Evolutionary conservation across 345 rosid genomes (phyloP).

Genomic region (Odontarrhena argentea): DNA sequence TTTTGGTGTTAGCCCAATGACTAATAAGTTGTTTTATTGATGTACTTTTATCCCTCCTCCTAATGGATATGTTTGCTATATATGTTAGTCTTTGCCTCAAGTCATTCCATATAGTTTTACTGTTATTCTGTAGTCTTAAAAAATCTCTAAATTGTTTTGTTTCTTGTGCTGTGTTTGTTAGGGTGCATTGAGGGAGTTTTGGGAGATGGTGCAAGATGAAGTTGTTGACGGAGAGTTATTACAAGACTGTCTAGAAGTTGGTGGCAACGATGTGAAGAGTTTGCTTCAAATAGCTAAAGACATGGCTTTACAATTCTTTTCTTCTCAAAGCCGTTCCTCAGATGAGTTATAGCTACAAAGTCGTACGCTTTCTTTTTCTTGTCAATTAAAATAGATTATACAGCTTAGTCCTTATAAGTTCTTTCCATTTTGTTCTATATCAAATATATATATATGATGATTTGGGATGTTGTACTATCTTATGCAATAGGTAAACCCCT

Average conservation of each 20-base stretch:
- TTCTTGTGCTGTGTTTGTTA: conserved; percentile 29
- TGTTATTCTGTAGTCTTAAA: background rate
- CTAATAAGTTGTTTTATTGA: background rate
- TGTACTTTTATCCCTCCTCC: background rate
- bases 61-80: conserved; percentile 12
- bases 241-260: conserved; percentile 72
- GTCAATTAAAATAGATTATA: too few species aligned
- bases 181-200: conserved; percentile 67
- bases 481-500: conserved; percentile 18
- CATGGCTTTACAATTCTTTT: conserved; percentile 45
- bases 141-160: background rate
- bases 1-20: too few species aligned
- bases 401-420: background rate
- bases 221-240: conserved; percentile 66
- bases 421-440: conserved; percentile 19
- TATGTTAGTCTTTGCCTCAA: background rate
- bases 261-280: conserved; percentile 67
- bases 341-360: conserved; percentile 43
- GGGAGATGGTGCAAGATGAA: conserved; percentile 62
- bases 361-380: conserved; percentile 1
- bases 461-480: conserved; percentile 1
- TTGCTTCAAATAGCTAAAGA: conserved; percentile 61
- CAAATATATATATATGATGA: background rate
- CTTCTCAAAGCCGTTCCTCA: conserved; percentile 36
- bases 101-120: background rate